A percentile compares a stretch with the other conserved stretches of the same genome.
These are phyloP conservation scores for Phytophthora aleatoria DNA, from an alignment of 352 stramenopile species.

Conservation along the genomic window DNA sequence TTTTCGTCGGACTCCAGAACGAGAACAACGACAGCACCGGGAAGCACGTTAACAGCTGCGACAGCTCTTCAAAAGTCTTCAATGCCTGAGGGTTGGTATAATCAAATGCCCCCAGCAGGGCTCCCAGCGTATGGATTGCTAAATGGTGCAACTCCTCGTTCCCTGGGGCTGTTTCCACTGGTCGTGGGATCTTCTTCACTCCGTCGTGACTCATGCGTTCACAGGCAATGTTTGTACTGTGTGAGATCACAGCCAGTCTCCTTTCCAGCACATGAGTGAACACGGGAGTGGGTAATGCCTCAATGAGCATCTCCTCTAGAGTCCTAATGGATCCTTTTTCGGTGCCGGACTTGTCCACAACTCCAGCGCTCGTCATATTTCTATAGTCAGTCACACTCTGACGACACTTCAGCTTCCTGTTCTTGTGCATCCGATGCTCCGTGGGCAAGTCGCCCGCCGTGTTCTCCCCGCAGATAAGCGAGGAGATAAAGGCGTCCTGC, in stretches of 20 bases:
- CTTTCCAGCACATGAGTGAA: conserved; percentile 82
- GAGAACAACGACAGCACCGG: conserved; percentile 79
- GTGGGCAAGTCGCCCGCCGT: conserved; percentile 75
- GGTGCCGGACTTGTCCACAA: conserved; percentile 70
- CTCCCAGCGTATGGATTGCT: conserved; percentile 80
- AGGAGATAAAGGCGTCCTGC: conserved; percentile 79
- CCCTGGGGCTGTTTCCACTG: conserved; percentile 36
- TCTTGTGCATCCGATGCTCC: conserved; percentile 88
- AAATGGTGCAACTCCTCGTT: conserved; percentile 84
- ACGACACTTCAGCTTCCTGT: conserved; percentile 79
- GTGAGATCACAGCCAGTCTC: conserved; percentile 78
- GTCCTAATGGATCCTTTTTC: conserved; percentile 78
- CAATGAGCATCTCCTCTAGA: conserved; percentile 84
- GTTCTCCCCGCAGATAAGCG: conserved; percentile 79
- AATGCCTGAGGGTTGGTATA: conserved; percentile 52
- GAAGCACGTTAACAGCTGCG: conserved; percentile 76
- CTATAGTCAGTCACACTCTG: conserved; percentile 80
- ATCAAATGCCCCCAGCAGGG: conserved; percentile 75
- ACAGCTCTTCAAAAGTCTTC: conserved; percentile 79
- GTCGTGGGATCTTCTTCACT: conserved; percentile 42
- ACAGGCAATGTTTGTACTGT: conserved; percentile 72
- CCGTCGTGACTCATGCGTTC: conserved; percentile 59
- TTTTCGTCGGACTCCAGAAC: conserved; percentile 85
- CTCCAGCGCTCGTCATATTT: conserved; percentile 85
- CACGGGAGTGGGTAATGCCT: conserved; percentile 73